phyloP scores from a whole-genome alignment of 116 monocot genomes.

The Posidonia oceanica region DNA sequence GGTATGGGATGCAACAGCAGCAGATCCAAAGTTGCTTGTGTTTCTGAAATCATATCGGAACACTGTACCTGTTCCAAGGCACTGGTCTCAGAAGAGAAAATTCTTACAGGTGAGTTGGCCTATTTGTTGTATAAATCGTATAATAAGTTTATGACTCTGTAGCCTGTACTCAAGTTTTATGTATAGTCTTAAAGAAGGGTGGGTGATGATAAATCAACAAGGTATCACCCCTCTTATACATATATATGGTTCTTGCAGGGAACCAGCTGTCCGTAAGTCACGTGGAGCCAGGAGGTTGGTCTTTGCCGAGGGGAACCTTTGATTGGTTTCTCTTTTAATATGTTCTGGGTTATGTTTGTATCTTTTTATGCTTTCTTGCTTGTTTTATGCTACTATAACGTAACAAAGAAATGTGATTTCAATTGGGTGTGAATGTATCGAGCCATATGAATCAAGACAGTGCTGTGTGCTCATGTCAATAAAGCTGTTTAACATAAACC shows the following conservation, averaged over 20 bases:
- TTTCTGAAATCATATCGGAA: slow-evolving; percentile 90
- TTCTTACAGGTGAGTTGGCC: slow-evolving; percentile 82
- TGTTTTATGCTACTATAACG: too few relatives aligned
- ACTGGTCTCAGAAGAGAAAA: slow-evolving; percentile 98
- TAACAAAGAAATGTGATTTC: too few relatives aligned
- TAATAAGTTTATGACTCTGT: too few relatives aligned
- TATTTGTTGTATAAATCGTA: background rate
- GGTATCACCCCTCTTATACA: slow-evolving; percentile 89
- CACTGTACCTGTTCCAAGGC: slow-evolving; percentile 95
- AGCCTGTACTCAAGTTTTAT: too few relatives aligned
- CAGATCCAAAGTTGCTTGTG: slow-evolving; percentile 93
- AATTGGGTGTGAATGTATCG: background rate
- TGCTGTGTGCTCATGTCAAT: background rate
- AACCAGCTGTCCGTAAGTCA: slow-evolving; percentile 28
- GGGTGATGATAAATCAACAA: slow-evolving; percentile 51
- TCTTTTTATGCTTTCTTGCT: slow-evolving; percentile 21
- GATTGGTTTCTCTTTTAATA: slow-evolving; percentile 35
- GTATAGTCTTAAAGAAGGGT: slow-evolving; percentile 18
- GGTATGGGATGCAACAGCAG: slow-evolving; percentile 97
- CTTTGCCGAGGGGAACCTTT: slow-evolving; percentile 41
- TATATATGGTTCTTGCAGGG: slow-evolving; percentile 98
- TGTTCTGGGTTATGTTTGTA: slow-evolving; percentile 15
- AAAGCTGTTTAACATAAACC: background rate
- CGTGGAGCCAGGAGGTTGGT: slow-evolving; percentile 65
- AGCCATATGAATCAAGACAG: background rate